phyloP scores from a whole-genome alignment of 768 basidiomycete genomes.

The Hericium erinaceus region DNA sequence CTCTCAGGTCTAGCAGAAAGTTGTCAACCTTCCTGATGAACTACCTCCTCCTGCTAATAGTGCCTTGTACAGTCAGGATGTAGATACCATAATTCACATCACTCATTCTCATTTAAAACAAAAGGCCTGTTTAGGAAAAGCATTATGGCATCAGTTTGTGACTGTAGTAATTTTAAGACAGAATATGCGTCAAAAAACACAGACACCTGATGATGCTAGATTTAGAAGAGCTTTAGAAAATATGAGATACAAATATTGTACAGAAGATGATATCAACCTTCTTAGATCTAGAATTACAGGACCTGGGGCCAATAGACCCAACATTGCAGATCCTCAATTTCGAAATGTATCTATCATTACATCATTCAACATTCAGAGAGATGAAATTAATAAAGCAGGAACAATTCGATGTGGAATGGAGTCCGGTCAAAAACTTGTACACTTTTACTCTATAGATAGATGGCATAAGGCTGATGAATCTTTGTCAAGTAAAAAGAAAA shows the following conservation, averaged over 20 bases:
- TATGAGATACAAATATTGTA: slow-evolving; percentile 33
- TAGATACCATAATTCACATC: neutral
- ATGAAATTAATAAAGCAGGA: slow-evolving; percentile 28
- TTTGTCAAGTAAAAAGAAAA: neutral
- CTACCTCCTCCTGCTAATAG: slow-evolving; percentile 22
- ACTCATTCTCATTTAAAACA: slow-evolving; percentile 1
- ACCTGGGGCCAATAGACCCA: neutral
- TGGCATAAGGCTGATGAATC: neutral
- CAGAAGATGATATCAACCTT: slow-evolving; percentile 27
- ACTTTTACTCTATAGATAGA: slow-evolving; percentile 20
- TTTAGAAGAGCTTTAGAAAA: slow-evolving; percentile 25
- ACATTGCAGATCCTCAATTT: slow-evolving; percentile 16
- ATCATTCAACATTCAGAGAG: slow-evolving; percentile 26
- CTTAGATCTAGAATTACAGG: slow-evolving; percentile 20
- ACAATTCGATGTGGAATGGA: slow-evolving; percentile 24
- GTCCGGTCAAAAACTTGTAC: slow-evolving; percentile 15
- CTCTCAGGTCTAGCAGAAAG: too few relatives aligned
- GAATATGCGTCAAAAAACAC: slow-evolving; percentile 11
- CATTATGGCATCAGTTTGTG: slow-evolving; percentile 13
- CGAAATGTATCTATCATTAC: slow-evolving; percentile 31
- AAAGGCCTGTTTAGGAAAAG: slow-evolving; percentile 8
- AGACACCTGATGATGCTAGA: slow-evolving; percentile 17
- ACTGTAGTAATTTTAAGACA: slow-evolving; percentile 14
- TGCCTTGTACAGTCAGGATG: slow-evolving; percentile 14
- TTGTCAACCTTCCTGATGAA: too few relatives aligned